Evolutionary conservation across 768 basidiomycete species (phyloP), one percentile per base, ranked within the genome.

Genomic region (Phylloporus rhodoxanthus): DNA sequence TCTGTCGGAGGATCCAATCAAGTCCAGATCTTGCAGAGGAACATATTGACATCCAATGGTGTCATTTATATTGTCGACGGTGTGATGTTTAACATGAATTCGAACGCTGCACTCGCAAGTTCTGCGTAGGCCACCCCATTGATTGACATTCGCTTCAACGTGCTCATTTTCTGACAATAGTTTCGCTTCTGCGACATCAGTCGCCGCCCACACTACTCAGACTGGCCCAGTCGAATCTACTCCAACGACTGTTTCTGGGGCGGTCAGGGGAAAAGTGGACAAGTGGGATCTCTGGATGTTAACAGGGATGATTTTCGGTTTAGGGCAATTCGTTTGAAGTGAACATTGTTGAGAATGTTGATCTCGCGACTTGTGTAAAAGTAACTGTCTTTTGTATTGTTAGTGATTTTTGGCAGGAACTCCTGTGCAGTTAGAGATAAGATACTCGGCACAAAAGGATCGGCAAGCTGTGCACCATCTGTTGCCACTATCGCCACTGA

Each of bases 11-110:
- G 72, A 40, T 69, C 70, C 43, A 57, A 72, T 54, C 68, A 73
- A 33, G 84, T 80, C 6, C 71, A 66, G 54, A 77, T 89, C 57
- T 58, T 83, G 36, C 71, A 73, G 44, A 63, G 78, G 13, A 84
- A 89, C 60, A 72, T 85, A 5, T 68, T 88, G 55, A 63, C 78
- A 21, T 60, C 72, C 15, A 88, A 89, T 54, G 87, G 86, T 40
- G 87, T 88, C 36, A 63, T 85, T 8, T 85, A 89, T 61, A 62
- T 83, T 36, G 74, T 85, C 51, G 71, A 83, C 55, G 56, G 67
- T 15, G 78, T 82, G 9, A 70, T 86, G 28, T 36, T 78, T 14
- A 74, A 80, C 61, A 68, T 71, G 4, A 61, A 72, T 7, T 56
- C 51, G 2, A 65, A 84, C 58, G 39, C 70, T 8, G 54, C 56